Conservation (phyloP, 306 rosid species). For the Cyclanthera cordifolia region DNA sequence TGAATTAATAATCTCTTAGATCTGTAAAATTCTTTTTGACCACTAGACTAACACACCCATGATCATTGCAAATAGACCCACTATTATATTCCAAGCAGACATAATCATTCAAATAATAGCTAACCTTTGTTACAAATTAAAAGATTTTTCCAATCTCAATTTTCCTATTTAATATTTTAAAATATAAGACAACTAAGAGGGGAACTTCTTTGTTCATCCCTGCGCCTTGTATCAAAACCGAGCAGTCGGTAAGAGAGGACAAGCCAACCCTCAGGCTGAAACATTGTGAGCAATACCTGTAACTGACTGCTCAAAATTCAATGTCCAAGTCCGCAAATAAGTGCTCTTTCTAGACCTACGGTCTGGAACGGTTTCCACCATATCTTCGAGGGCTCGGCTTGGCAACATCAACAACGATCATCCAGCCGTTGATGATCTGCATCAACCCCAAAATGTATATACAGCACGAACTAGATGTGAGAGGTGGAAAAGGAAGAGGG, state of each 20-base stretch:
- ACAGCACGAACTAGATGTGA: neutral
- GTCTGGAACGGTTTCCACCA: conserved; percentile 23
- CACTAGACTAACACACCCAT: too few species aligned
- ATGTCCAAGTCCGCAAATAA: neutral
- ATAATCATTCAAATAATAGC: too few species aligned
- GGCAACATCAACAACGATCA: conserved; percentile 89
- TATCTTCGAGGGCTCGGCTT: conserved; percentile 43
- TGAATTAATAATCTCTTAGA: too few species aligned
- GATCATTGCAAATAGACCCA: too few species aligned
- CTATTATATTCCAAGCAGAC: too few species aligned
- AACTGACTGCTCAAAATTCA: neutral
- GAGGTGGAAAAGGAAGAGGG: neutral
- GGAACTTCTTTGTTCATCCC: neutral
- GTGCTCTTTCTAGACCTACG: neutral
- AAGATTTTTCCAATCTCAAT: too few species aligned
- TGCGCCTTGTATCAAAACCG: neutral
- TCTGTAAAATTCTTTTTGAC: too few species aligned
- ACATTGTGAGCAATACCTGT: neutral
- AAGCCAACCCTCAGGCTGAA: neutral
- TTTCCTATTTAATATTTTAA: too few species aligned
- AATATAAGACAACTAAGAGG: neutral
- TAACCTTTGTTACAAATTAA: too few species aligned
- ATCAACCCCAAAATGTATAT: neutral
- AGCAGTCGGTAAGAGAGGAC: neutral
- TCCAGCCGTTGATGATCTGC: conserved; percentile 92